Evolutionary conservation across 768 basidiomycete genomes (phyloP), one percentile per base, ranked within the genome.

Genomic region (Rhodosporidiobolus odoratus): DNA sequence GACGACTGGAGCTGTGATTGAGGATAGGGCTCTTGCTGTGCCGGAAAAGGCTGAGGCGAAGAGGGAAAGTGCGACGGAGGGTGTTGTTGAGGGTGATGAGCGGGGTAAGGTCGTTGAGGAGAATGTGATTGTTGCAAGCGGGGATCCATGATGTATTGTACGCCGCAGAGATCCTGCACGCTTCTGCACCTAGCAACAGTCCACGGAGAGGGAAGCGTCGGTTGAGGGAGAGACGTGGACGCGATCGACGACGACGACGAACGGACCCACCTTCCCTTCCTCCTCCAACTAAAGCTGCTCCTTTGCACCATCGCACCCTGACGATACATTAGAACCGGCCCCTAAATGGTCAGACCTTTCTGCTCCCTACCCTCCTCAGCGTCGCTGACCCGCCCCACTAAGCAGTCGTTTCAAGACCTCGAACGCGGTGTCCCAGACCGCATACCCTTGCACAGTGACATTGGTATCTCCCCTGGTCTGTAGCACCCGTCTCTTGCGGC

Each of bases 401-500:
- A 56, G 25, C 53, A 27, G 25, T n/a, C 43, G 17, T 65, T 75
- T 57, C 69, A 71, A 30, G 73, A 75, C 54, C 58, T 75, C 40
- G 73, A 75, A 43, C 58, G 69, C 21, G 73, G 73, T 16, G 35
- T 71, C 8, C 60, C 54, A 3, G 65, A 69, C 17, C 58, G 66
- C 16, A 60, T 69, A 2, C 68, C 69, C 15, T 58, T 70, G 15
- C 34, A 43, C 0, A 45, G 66, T 13, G 62, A 60, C 54, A 56
- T 43, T 1, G 68, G 27, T n/a, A 69, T 69, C 35, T 38, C 43
- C 8, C 52, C 53, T 16, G 72, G 72, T 69, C 0, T 32, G 67
- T 15, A n/a, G n/a, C 7, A 1, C 60, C 30, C 38, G 3, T 54
- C 32, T 15, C 47, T 34, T 13, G 16, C 23, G 27, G 12, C 34